Base-by-base conservation (phyloP, 2,329 filamentous ascomycete genomes). In the Fusarium sp. region DNA sequence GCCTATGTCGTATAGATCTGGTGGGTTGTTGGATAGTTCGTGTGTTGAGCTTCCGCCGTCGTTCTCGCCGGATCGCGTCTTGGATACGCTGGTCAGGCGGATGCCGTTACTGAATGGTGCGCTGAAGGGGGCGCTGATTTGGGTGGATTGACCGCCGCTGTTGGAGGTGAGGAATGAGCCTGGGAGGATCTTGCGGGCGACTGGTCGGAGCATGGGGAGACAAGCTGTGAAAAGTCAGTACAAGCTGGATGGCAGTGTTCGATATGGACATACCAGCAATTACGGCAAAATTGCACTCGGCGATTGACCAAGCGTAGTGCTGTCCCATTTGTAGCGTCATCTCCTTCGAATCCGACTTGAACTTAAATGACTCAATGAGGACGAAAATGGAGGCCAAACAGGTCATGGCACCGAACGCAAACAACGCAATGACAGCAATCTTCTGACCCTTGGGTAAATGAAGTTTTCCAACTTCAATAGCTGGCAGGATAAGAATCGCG, bases 401-500 rank as follows among this genome's bases (percentile, higher is more conserved):
- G 2, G 70, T 73, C 72, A 80, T 59, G 4, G 72, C 63, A 5
- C 79, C 79, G 59, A 78, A 79, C 31, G 73, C 66, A 60, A 81
- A 81, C 16, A 81, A 59, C 8, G 73, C 71, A 21, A 74, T 73
- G 12, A 80, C 76, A 14, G 76, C 79, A 23, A 78, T 44, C 49
- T 80, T 80, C 42, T 80, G 79, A 0, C 71, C 69, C 4, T 44
- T 66, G 0, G 74, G 78, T 4, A 81, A 70, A 15, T 77, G 66
- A 31, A 82, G 74, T n/a, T 77, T 77, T 3, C 73, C 64, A 9
- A 82, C 76, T 62, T 82, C 77, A 15, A 80, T 70, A 4, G 77
- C 63, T 2, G 80, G 80, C 0, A 82, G 72, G 5, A 70, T 62
- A 8, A 82, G 70, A 10, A 82, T 81, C 3, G 68, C 66, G 25